Base-by-base conservation (phyloP, 1,284 basidiomycete genomes). In the Tranzscheliella williamsii region DNA sequence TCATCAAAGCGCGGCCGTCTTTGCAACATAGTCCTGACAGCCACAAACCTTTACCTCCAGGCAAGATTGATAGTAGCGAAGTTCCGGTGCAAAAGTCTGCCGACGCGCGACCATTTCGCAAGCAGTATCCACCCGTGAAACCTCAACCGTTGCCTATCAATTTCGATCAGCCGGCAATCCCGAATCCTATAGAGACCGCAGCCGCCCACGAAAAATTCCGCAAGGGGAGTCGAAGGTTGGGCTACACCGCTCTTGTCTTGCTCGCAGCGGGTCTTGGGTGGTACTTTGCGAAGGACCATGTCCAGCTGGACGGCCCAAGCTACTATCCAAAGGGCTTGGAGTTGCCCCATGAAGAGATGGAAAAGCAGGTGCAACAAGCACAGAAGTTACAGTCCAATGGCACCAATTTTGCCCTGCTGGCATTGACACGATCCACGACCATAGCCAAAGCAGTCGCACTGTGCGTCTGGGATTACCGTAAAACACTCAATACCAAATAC, bases 381-480 rank as follows among this genome's bases (percentile, higher is more conserved):
- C 67, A 71, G 35, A 67, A 69, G 50, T 20, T 46, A 15, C 63
- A 66, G 29, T 45, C 55, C 5, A 58, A 48, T 27, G 40, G 48
- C 16, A 24, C 54, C 43, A 64, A 57, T 41, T 72, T 75, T 21
- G 66, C 70, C 22, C 30, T 76, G 5, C 42, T 76, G 4, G 62
- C 74, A 4, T 41, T 76, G 9, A 56, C 45, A n/a, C 55, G 73
- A 9, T 76, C 72, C 26, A 67, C 74, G 21, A 69, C 63, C 24
- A 77, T 77, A 26, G 67, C 70, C 43, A 72, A 69, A 42, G 75
- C 75, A 8, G 75, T 73, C 5, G 69, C 58, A 1, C 66, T 75
- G n/a, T 73, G 71, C 50, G 55, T 76, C 24, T 72, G 68, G 69
- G 75, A 77, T 50, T 77, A 77, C 45, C 70, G 75, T 13, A 63